Evolutionary conservation across 176 grass and related monocot genomes (phyloP).

Genomic region (Eleusine indica): DNA sequence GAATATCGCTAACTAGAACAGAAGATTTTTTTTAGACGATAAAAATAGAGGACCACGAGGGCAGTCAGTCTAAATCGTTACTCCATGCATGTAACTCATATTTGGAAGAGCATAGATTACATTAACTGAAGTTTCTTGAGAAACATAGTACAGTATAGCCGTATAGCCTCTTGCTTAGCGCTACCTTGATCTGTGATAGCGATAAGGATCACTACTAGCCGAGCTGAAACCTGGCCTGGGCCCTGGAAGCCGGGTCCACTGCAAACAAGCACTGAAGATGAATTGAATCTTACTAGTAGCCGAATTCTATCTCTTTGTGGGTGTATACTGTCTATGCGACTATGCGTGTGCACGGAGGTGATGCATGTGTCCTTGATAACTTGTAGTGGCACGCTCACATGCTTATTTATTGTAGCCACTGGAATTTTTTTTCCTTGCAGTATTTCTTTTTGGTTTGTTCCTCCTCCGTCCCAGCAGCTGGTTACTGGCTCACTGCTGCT

Average conservation of each 20-base stretch:
- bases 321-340: not conserved
- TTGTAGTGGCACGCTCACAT: constrained; percentile 37
- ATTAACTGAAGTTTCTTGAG: not conserved
- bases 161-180: not conserved
- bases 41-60: no score
- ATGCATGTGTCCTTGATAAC: constrained; percentile 36
- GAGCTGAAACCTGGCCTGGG: not conserved
- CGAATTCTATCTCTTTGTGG: not conserved
- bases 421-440: constrained; percentile 7
- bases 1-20: no score
- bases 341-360: constrained; percentile 29
- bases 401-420: constrained; percentile 35
- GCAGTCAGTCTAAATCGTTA: not conserved
- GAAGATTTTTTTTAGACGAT: no score
- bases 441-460: constrained; percentile 15
- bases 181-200: constrained; percentile 1
- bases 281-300: constrained; percentile 13
- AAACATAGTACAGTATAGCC: not conserved
- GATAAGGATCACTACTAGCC: constrained; percentile 27
- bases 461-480: not conserved
- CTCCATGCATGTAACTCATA: no score
- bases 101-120: not conserved
- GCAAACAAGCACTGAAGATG: constrained; percentile 19
- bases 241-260: constrained; percentile 11
- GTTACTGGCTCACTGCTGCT: not conserved